A percentile compares a stretch with the other conserved stretches of the same genome.
Evolutionary conservation across 495 filamentous ascomycete species (phyloP).

Genomic region (Jackrogersella minutella): DNA sequence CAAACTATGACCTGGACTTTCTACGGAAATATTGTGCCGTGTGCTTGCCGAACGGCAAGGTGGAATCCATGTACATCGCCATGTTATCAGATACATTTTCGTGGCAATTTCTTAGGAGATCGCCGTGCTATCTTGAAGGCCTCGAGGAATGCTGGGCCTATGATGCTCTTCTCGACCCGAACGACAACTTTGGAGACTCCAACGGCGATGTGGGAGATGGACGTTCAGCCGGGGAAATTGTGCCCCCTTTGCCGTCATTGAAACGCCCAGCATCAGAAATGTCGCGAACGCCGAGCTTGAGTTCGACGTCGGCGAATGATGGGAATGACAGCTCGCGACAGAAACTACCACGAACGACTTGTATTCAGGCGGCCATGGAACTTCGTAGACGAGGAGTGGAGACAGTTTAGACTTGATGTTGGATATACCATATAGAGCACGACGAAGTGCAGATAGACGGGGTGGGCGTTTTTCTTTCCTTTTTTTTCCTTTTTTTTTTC

Average conservation of each 20-base stretch:
- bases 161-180: conserved; percentile 56
- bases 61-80: conserved; percentile 64
- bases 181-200: conserved; percentile 48
- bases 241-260: conserved; percentile 50
- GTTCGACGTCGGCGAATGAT: conserved; percentile 35
- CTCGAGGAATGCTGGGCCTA: conserved; percentile 61
- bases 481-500: background rate
- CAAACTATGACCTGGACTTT: conserved; percentile 57
- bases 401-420: conserved; percentile 41
- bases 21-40: conserved; percentile 59
- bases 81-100: conserved; percentile 59
- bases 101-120: conserved; percentile 53
- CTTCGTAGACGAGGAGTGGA: conserved; percentile 45
- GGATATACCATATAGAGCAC: conserved; percentile 39
- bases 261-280: conserved; percentile 60
- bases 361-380: conserved; percentile 41
- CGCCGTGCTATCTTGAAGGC: conserved; percentile 56
- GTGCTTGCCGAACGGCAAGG: conserved; percentile 58
- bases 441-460: conserved; percentile 30
- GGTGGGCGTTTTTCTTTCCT: conserved; percentile 13
- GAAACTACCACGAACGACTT: conserved; percentile 43
- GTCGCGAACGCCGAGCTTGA: conserved; percentile 57
- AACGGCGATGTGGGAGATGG: conserved; percentile 48
- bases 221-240: conserved; percentile 59
- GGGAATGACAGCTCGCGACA: conserved; percentile 43